A percentile compares a stretch with the other conserved stretches of the same genome.
phyloP scores from a whole-genome alignment of 2,329 filamentous ascomycete genomes.

The Botrytis pseudocinerea region DNA sequence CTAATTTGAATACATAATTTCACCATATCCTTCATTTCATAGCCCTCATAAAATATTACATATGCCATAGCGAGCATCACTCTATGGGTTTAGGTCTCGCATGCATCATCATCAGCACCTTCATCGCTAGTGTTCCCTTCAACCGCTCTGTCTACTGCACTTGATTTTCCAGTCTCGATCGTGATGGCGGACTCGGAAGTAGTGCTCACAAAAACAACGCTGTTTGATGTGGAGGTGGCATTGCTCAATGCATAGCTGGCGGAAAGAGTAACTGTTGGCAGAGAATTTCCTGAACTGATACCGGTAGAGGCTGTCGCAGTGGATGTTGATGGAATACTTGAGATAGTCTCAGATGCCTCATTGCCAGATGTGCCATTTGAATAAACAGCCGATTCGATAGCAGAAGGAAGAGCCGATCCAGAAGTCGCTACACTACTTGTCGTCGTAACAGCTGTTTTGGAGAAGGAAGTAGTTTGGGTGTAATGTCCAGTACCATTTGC shows the following conservation, averaged over 20 bases:
- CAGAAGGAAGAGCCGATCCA: not conserved
- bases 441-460: not conserved
- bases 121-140: not conserved
- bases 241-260: not conserved
- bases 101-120: not conserved
- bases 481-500: not conserved
- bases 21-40: not conserved
- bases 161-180: not conserved
- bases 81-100: not conserved
- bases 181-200: not conserved
- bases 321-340: not conserved
- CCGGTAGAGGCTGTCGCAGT: no score
- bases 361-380: not conserved
- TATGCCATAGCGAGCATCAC: not conserved
- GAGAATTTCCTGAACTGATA: not conserved
- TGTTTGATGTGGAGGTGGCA: not conserved
- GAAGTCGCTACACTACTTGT: no score
- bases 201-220: not conserved
- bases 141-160: not conserved
- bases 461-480: not conserved
- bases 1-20: not conserved
- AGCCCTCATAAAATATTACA: not conserved
- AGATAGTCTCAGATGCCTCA: no score
- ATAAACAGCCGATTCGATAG: not conserved
- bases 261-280: not conserved